Conservation (phyloP, 306 rosid genomes). For the Ziziphus jujuba region DNA sequence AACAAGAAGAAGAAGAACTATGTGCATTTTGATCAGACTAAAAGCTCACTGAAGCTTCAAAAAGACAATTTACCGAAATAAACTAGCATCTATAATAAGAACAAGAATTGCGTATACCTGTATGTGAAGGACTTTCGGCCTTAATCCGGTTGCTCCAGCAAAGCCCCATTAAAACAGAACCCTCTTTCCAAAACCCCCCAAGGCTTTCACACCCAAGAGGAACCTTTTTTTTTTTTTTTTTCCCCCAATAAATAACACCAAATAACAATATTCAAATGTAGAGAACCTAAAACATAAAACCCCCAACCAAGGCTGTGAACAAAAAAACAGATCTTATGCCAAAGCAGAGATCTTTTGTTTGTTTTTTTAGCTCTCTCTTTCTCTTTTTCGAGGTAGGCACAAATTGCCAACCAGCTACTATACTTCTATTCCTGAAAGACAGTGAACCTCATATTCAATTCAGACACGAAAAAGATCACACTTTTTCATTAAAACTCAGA, state of each 20-base stretch:
- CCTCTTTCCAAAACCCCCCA: slow-evolving; percentile 27
- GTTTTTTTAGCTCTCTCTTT: not conserved
- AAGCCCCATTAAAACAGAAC: slow-evolving; percentile 72
- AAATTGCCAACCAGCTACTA: slow-evolving; percentile 2
- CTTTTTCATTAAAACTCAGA: slow-evolving; percentile 24
- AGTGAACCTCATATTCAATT: slow-evolving; percentile 13
- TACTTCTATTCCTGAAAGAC: not conserved
- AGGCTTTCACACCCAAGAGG: slow-evolving; percentile 27
- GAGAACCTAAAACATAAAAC: slow-evolving; percentile 12
- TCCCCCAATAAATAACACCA: not conserved
- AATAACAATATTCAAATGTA: slow-evolving; percentile 9
- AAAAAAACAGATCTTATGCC: slow-evolving; percentile 7
- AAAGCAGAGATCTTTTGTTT: slow-evolving; percentile 7
- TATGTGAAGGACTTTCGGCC: slow-evolving; percentile 59
- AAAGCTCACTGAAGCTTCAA: not conserved
- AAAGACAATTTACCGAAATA: not conserved
- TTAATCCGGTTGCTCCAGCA: slow-evolving; percentile 84
- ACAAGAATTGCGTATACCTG: slow-evolving; percentile 45
- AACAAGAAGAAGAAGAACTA: not conserved
- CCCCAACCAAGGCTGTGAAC: not conserved
- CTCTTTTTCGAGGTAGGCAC: not conserved
- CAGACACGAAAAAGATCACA: slow-evolving; percentile 25
- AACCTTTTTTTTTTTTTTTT: too few relatives aligned
- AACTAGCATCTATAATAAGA: slow-evolving; percentile 7
- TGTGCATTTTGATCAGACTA: not conserved